phyloP scores from a whole-genome alignment of 495 filamentous ascomycete genomes.

The Corynascus novoguineensis region DNA sequence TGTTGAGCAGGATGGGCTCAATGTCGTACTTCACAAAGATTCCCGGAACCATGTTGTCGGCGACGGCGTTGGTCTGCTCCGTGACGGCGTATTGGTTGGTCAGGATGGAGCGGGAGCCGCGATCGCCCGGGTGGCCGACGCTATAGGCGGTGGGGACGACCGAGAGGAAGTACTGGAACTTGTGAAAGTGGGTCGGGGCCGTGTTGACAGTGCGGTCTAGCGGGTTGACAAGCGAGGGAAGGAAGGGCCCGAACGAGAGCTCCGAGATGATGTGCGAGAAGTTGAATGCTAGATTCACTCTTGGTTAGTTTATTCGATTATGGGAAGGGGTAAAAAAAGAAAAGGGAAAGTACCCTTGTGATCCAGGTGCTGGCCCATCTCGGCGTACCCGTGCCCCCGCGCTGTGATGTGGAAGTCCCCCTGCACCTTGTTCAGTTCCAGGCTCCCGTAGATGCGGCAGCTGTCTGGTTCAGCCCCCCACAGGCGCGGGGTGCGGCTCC shows the following conservation, averaged over 20 bases:
- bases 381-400: constrained; percentile 84
- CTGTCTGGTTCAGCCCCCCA: constrained; percentile 51
- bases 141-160: constrained; percentile 95
- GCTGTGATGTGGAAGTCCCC: constrained; percentile 99
- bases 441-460: constrained; percentile 83
- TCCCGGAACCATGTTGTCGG: constrained; percentile 71
- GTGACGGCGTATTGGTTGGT: constrained; percentile 99
- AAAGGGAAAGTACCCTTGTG: constrained; percentile 56
- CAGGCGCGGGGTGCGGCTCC: constrained; percentile 67
- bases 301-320: background rate
- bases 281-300: constrained; percentile 66
- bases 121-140: constrained; percentile 38
- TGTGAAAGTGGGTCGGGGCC: constrained; percentile 73
- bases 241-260: constrained; percentile 93
- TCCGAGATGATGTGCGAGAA: constrained; percentile 97
- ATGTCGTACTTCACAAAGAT: constrained; percentile 99
- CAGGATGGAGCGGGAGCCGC: constrained; percentile 53
- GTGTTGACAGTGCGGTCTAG: constrained; percentile 83
- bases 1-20: constrained; percentile 83
- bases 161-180: constrained; percentile 97
- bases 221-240: constrained; percentile 87
- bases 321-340: constrained; percentile 10
- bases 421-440: constrained; percentile 93
- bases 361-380: constrained; percentile 74
- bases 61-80: constrained; percentile 63